These are phyloP conservation scores for Tetrahymena malaccensis DNA, from an alignment of 73 alveolate species.

Conservation along the genomic window DNA sequence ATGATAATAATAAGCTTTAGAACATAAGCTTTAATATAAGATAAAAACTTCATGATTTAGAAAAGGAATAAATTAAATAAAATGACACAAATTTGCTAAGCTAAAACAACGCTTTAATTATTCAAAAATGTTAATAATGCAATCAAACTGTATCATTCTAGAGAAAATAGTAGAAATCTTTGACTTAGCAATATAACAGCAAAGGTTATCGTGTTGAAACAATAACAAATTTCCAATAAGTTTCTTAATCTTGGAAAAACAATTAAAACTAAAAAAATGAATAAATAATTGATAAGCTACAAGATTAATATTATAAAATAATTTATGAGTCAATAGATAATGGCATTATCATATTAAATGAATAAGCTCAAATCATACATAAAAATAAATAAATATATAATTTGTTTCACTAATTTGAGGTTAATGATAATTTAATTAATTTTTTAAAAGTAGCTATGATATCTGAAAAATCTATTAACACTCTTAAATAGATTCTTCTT, in stretches of 20 bases:
- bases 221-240: background rate
- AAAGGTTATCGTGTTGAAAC: background rate
- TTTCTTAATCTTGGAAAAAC: too few relatives aligned
- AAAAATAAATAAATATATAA: background rate
- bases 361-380: background rate
- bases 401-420: background rate
- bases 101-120: background rate
- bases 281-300: background rate
- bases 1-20: background rate
- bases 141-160: background rate
- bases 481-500: background rate
- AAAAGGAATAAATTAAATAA: background rate
- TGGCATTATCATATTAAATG: background rate
- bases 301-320: background rate
- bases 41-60: background rate
- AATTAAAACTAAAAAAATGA: background rate
- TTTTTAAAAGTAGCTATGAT: background rate
- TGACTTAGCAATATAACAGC: background rate
- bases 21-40: background rate
- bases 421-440: background rate
- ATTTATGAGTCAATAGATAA: background rate
- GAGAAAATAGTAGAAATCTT: background rate
- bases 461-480: background rate
- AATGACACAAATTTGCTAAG: background rate
- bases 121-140: background rate